These are phyloP conservation scores for Tolypocladium cylindrosporum DNA, from an alignment of 2,329 filamentous ascomycete species.

Conservation along the genomic window DNA sequence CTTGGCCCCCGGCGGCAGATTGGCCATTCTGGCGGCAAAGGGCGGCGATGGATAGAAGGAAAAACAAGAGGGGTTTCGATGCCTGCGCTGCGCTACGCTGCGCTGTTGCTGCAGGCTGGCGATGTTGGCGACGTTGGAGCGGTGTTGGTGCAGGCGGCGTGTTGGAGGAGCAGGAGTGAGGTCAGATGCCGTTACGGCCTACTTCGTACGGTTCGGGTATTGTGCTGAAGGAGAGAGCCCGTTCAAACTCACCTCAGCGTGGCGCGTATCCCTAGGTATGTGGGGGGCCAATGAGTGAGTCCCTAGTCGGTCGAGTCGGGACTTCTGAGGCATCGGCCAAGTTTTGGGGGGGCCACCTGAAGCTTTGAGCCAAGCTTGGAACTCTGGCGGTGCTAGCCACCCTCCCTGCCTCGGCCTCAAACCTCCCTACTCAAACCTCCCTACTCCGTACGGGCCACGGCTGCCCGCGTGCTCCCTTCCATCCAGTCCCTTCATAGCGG, in stretches of 20 bases:
- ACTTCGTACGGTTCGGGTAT: background rate
- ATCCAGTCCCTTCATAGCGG: too few relatives aligned
- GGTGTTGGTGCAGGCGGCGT: background rate
- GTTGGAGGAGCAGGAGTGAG: background rate
- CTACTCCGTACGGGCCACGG: background rate
- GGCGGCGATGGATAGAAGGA: background rate
- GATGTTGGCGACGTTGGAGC: background rate
- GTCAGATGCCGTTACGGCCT: background rate
- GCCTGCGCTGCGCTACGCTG: background rate
- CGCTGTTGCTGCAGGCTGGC: background rate
- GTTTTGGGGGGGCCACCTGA: too few relatives aligned
- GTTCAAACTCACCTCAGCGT: background rate
- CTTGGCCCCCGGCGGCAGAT: slow-evolving; percentile 16
- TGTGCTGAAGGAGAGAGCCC: background rate
- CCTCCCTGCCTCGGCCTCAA: background rate
- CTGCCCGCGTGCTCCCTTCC: background rate
- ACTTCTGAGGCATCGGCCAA: too few relatives aligned
- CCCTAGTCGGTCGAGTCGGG: too few relatives aligned
- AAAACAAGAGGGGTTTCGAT: background rate
- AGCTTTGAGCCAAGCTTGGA: background rate
- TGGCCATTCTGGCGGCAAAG: slow-evolving; percentile 16
- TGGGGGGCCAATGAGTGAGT: too few relatives aligned
- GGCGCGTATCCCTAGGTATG: background rate
- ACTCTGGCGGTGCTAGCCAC: background rate
- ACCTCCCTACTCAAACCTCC: background rate